Conservation (phyloP, 2,329 filamentous ascomycete species). For the Penicillium paneum region DNA sequence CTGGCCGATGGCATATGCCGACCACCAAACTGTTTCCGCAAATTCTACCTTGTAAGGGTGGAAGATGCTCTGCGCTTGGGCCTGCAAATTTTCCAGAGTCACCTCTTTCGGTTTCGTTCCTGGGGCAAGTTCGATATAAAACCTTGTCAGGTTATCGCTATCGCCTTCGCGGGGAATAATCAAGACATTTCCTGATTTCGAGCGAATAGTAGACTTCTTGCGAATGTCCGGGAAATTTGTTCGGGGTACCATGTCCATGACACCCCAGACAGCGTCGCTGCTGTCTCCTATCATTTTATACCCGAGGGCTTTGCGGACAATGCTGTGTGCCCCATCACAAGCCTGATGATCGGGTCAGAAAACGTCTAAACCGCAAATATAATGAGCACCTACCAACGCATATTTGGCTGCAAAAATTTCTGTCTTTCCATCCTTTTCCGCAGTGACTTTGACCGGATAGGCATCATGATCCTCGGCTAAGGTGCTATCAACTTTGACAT, state of each 20-base stretch:
- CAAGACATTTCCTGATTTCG: constrained; percentile 46
- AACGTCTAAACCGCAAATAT: background rate
- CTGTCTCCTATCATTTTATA: constrained; percentile 59
- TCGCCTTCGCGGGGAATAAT: constrained; percentile 56
- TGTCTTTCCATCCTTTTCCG: constrained; percentile 41
- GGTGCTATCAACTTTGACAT: constrained; percentile 50
- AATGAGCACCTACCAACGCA: constrained; percentile 45
- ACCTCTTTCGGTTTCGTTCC: constrained; percentile 53
- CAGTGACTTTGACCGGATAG: constrained; percentile 47
- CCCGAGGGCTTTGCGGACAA: constrained; percentile 39
- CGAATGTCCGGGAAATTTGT: constrained; percentile 53
- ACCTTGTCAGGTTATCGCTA: constrained; percentile 55
- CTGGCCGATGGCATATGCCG: constrained; percentile 68
- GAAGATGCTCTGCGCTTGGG: constrained; percentile 53
- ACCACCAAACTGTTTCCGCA: constrained; percentile 63
- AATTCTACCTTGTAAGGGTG: constrained; percentile 55
- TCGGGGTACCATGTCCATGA: constrained; percentile 52
- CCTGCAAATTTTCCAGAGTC: constrained; percentile 53
- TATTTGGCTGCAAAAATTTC: constrained; percentile 50
- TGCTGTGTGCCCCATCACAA: constrained; percentile 49
- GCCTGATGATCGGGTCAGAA: constrained; percentile 28
- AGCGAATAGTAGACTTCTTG: constrained; percentile 50
- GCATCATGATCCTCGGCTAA: constrained; percentile 37
- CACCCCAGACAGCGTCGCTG: constrained; percentile 57
- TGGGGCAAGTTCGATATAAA: constrained; percentile 59